Conservation (phyloP, 306 rosid genomes). For the Hippophae tibetana region DNA sequence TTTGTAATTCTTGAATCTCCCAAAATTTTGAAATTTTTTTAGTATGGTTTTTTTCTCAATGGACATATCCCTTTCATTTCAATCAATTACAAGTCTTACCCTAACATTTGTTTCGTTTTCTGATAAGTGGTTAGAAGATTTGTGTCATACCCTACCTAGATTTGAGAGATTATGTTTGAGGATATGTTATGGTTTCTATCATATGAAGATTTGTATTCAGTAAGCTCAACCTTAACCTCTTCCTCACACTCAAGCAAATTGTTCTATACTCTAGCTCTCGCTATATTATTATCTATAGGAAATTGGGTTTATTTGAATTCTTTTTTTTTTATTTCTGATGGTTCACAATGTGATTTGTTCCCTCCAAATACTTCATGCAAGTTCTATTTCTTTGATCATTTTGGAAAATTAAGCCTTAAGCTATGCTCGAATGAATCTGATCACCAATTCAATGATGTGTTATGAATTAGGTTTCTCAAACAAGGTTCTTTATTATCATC, state of each 20-base stretch:
- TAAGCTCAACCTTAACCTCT: background rate
- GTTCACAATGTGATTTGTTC: slow-evolving; percentile 56
- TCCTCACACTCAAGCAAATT: slow-evolving; percentile 32
- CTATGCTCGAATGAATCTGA: slow-evolving; percentile 27
- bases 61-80: too few species aligned
- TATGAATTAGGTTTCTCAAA: slow-evolving; percentile 83
- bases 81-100: too few species aligned
- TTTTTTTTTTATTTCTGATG: slow-evolving; percentile 35
- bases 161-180: too few species aligned
- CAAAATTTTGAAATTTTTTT: too few species aligned
- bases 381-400: slow-evolving; percentile 54
- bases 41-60: too few species aligned
- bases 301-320: background rate
- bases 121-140: too few species aligned
- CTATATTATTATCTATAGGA: background rate
- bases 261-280: slow-evolving; percentile 14
- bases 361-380: slow-evolving; percentile 71
- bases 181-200: too few species aligned
- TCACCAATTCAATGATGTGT: slow-evolving; percentile 65
- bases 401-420: slow-evolving; percentile 19
- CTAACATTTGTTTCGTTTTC: too few species aligned
- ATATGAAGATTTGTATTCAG: too few species aligned
- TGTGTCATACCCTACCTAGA: too few species aligned
- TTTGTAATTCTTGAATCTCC: too few species aligned
- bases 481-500: slow-evolving; percentile 39